Evolutionary conservation across 1,139 yeast genomes (phyloP), one percentile per base, ranked within the genome.

Genomic region (Yamadazyma membranifaciens): DNA sequence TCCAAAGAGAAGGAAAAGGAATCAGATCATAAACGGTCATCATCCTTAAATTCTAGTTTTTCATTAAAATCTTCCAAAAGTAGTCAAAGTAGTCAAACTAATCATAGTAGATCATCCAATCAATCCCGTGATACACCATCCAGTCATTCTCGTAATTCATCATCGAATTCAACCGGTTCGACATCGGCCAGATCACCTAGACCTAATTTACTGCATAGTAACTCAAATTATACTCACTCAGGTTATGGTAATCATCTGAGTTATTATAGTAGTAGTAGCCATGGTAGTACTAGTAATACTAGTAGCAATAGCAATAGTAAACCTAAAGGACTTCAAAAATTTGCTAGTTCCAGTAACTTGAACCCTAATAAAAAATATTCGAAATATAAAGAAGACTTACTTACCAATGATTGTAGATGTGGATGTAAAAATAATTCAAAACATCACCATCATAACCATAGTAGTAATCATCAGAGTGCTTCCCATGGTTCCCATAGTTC

Each of bases 321-420:
- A 31, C 30, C 22, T 16, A 20, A 30, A 22, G 14, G 22, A 15
- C 31, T 33, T 6, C 28, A 17, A n/a, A 38, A 33, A 33, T 33
- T 33, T 24, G 33, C 37, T 15, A 33, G 39, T 30, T 36, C 40
- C 10, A 24, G 31, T 11, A 35, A 36, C 24, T 35, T 32, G 24
- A 35, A 35, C 12, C 42, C 42, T 6, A 31, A 31, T 27, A 39
- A 28, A 26, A n/a, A n/a, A n/a, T 29, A 34, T 25, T 37, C 31
- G 28, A 43, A 38, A 29, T 46, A 46, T 31, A 45, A 44, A 34
- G 53, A 49, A 33, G 52, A 48, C 31, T 37, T 49, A 9, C 33
- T 49, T 12, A 40, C 37, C 14, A 35, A 43, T 25, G 52, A 49
- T 4, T 49, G 53, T 39, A 39, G 41, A 27, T 49, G 53, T 40